These are phyloP conservation scores for Ceriops decandra DNA, from an alignment of 345 rosid genomes.

Conservation along the genomic window DNA sequence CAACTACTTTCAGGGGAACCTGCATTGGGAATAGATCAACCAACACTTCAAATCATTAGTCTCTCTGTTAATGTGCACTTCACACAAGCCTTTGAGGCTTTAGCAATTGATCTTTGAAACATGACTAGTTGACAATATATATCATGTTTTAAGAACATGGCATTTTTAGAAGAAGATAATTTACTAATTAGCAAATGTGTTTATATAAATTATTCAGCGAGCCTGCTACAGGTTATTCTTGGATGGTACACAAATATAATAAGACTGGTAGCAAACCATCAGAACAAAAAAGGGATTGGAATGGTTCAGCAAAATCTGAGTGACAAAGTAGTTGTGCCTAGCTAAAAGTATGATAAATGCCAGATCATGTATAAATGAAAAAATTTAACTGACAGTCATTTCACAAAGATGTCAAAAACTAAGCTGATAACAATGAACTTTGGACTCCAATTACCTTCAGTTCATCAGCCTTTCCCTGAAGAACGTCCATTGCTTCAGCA, in stretches of 20 bases:
- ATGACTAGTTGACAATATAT: not conserved
- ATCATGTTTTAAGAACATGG: not conserved
- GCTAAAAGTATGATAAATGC: too few relatives aligned
- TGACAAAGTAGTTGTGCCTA: too few relatives aligned
- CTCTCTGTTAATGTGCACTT: not conserved
- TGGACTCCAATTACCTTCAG: constrained; percentile 39
- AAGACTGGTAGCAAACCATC: too few relatives aligned
- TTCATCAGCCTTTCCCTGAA: constrained; percentile 48
- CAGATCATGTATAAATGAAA: not conserved
- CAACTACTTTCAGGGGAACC: constrained; percentile 65
- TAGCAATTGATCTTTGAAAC: not conserved
- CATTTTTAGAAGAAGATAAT: not conserved
- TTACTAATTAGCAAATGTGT: not conserved
- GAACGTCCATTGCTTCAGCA: constrained; percentile 80
- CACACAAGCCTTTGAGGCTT: constrained; percentile 1
- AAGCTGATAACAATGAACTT: not conserved
- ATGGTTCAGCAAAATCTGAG: too few relatives aligned
- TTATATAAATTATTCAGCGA: too few relatives aligned
- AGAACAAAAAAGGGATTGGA: too few relatives aligned
- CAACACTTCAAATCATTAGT: constrained; percentile 1
- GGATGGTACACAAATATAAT: too few relatives aligned
- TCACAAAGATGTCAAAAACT: not conserved
- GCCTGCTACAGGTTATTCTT: too few relatives aligned
- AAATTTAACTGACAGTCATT: not conserved
- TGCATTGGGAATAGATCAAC: constrained; percentile 30